phyloP scores from a whole-genome alignment of 345 rosid genomes.

The Eucalyptus decipiens region DNA sequence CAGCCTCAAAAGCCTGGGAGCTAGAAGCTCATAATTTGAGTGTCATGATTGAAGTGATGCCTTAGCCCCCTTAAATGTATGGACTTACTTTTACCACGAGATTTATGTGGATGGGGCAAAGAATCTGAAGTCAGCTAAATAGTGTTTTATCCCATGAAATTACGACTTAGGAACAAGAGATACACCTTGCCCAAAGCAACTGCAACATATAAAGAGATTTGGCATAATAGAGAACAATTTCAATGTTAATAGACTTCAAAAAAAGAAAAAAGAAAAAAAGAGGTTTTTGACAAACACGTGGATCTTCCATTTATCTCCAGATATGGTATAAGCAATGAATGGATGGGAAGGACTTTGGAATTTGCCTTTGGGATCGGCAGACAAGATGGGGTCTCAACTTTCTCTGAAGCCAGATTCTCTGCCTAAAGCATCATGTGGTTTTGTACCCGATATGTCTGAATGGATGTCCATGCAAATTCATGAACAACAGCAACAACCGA shows the following conservation, averaged over 20 bases:
- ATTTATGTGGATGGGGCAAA: not conserved
- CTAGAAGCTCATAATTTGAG: not conserved
- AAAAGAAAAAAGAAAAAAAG: no score
- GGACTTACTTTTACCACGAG: not conserved
- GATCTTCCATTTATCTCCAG: not conserved
- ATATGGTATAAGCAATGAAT: not conserved
- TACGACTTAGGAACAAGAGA: not conserved
- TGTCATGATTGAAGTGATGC: not conserved
- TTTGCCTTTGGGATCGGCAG: not conserved
- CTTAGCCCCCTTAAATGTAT: not conserved
- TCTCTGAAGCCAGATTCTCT: not conserved
- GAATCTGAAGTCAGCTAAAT: not conserved
- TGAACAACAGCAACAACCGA: not conserved
- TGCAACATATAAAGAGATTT: not conserved
- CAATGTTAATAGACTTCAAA: not conserved
- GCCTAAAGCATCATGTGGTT: not conserved
- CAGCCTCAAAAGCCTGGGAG: not conserved
- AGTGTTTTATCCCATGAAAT: not conserved
- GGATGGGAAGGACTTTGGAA: not conserved
- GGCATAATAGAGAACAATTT: not conserved
- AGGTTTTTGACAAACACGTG: not conserved
- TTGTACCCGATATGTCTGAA: not conserved
- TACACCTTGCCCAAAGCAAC: not conserved
- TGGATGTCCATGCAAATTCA: not conserved
- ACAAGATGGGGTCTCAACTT: not conserved